Conservation (phyloP, 2,329 filamentous ascomycete genomes). For the Pseudogymnoascus sp. region DNA sequence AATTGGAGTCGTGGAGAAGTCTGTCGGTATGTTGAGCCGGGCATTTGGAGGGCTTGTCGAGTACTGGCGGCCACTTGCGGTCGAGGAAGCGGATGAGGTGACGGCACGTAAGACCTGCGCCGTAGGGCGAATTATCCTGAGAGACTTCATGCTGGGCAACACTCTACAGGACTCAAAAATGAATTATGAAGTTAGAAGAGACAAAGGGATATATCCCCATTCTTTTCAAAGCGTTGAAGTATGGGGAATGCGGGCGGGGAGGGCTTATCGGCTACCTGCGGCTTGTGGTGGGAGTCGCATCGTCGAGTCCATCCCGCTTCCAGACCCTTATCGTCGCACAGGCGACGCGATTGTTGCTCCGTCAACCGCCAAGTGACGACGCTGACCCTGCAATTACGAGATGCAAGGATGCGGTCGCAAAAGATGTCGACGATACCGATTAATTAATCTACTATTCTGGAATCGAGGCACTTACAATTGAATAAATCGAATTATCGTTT, state of each 20-base stretch:
- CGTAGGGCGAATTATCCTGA: not conserved
- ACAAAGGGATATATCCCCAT: not conserved
- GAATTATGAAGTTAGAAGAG: not conserved
- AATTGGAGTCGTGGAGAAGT: conserved; percentile 76
- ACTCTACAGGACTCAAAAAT: not conserved
- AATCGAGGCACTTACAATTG: not conserved
- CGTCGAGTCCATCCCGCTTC: not conserved
- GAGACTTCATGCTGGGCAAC: not conserved
- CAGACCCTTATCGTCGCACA: not conserved
- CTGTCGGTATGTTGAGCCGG: conserved; percentile 74
- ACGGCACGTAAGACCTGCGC: not conserved
- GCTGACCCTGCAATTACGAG: not conserved
- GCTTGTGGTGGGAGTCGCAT: conserved; percentile 1
- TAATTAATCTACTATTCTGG: not conserved
- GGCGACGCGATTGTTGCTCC: not conserved
- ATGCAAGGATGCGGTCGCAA: not conserved
- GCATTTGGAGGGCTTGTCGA: conserved; percentile 45
- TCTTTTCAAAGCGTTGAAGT: conserved; percentile 1
- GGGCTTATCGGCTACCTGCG: conserved; percentile 9
- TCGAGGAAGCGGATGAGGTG: conserved; percentile 1
- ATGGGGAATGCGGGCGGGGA: not conserved
- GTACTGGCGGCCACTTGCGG: conserved; percentile 16
- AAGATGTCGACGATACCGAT: not conserved
- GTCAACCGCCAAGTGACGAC: not conserved
- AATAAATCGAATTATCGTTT: not conserved